Evolutionary conservation across 768 basidiomycete genomes (phyloP).

Genomic region (Hericium rajendrae): DNA sequence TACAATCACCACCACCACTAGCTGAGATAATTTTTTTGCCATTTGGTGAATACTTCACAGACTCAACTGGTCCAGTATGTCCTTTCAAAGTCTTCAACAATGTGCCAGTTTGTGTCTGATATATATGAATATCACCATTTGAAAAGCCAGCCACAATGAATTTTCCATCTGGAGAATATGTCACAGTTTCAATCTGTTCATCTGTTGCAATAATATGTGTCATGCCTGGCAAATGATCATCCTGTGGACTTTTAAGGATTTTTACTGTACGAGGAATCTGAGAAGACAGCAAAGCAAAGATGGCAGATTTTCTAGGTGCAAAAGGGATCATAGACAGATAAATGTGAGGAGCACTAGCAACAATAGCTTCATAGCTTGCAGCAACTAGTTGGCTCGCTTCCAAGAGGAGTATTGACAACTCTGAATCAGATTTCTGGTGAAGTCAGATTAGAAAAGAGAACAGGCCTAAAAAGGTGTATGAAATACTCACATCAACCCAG

Average conservation of each 20-base stretch:
- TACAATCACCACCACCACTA: not conserved
- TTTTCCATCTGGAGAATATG: not conserved
- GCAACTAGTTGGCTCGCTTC: slow-evolving; percentile 11
- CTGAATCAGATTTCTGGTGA: slow-evolving; percentile 1
- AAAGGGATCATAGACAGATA: slow-evolving; percentile 9
- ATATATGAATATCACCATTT: not conserved
- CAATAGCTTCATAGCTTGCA: slow-evolving; percentile 6
- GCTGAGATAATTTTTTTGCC: not conserved
- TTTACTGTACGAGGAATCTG: not conserved
- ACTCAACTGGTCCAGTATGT: not conserved
- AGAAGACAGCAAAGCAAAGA: not conserved
- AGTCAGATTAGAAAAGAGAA: not conserved
- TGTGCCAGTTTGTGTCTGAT: not conserved
- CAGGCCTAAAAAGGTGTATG: not conserved
- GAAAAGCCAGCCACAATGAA: not conserved
- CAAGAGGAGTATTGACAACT: slow-evolving; percentile 1
- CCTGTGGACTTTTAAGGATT: no score
- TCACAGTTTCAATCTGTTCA: not conserved
- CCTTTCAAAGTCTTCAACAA: not conserved
- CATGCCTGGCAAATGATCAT: no score
- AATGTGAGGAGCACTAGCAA: slow-evolving; percentile 7
- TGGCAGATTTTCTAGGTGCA: slow-evolving; percentile 3
- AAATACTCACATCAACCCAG: slow-evolving; percentile 6
- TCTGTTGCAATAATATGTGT: no score
- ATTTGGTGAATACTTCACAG: not conserved